phyloP scores from a whole-genome alignment of 2,329 filamentous ascomycete species.

The Neobulgaria alba region DNA sequence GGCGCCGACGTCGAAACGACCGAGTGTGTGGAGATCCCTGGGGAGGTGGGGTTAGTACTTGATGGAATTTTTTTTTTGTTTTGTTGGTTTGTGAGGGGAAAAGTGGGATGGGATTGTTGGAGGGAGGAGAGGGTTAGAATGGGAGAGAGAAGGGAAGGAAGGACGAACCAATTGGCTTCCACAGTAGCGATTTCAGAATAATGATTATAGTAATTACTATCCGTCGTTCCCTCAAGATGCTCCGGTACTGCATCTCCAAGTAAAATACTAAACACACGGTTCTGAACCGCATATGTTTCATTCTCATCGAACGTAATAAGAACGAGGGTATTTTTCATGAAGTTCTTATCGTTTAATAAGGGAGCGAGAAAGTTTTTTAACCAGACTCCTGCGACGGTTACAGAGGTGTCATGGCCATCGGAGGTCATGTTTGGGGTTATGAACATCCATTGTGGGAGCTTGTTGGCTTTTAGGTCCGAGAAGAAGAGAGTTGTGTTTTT shows the following conservation, averaged over 20 bases:
- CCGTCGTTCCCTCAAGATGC: conserved; percentile 56
- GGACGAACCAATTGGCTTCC: conserved; percentile 61
- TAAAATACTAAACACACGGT: conserved; percentile 62
- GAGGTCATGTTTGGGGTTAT: conserved; percentile 61
- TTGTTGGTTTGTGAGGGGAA: too few relatives aligned
- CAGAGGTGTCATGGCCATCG: conserved; percentile 66
- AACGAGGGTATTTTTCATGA: conserved; percentile 68
- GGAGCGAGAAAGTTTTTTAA: conserved; percentile 59
- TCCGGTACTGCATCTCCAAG: conserved; percentile 65
- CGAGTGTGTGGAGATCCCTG: conserved; percentile 57
- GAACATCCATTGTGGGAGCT: conserved; percentile 55
- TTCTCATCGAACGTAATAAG: conserved; percentile 76
- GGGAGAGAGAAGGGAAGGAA: too few relatives aligned
- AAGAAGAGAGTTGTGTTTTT: conserved; percentile 68
- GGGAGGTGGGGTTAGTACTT: too few relatives aligned
- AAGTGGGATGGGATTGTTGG: too few relatives aligned
- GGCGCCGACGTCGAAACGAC: conserved; percentile 63
- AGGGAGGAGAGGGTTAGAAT: too few relatives aligned
- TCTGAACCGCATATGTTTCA: conserved; percentile 56
- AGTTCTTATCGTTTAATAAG: conserved; percentile 58
- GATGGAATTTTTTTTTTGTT: too few relatives aligned
- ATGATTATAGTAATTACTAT: conserved; percentile 64
- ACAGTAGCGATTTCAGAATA: conserved; percentile 62
- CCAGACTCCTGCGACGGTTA: conserved; percentile 63
- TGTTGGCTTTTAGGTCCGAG: conserved; percentile 52